Conservation (phyloP, 176 grass and related monocot genomes). For the Eremochloa ophiuroides region DNA sequence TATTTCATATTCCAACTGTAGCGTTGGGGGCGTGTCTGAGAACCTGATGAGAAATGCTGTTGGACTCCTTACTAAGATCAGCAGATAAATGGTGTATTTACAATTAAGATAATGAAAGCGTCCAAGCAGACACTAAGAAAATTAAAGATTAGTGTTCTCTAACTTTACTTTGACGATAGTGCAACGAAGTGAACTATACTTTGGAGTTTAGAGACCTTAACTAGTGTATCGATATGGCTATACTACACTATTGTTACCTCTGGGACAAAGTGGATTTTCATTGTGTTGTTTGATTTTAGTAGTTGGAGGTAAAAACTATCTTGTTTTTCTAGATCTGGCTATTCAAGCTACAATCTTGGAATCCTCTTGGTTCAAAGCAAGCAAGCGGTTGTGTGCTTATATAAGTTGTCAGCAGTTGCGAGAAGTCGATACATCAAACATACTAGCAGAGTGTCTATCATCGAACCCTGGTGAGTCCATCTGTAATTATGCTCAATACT, state of each 20-base stretch:
- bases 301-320: background rate
- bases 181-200: background rate
- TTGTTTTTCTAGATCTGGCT: conserved; percentile 49
- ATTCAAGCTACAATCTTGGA: conserved; percentile 75
- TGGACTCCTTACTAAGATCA: background rate
- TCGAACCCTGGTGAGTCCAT: conserved; percentile 46
- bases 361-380: conserved; percentile 82
- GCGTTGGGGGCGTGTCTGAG: too few relatives aligned
- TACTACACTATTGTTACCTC: background rate
- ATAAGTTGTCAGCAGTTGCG: conserved; percentile 64
- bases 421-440: conserved; percentile 90
- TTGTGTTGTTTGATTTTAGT: background rate
- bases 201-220: background rate
- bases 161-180: background rate
- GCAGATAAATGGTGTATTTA: background rate
- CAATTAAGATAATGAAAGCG: background rate
- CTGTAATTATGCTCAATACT: background rate
- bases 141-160: background rate
- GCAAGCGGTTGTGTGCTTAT: conserved; percentile 70
- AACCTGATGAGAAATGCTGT: background rate
- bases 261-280: background rate
- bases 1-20: background rate
- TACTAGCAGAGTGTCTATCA: conserved; percentile 46
- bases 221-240: background rate
- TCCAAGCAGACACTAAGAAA: background rate